Conservation (phyloP, 169 alveolate species). For the Perkinsus olseni region DNA sequence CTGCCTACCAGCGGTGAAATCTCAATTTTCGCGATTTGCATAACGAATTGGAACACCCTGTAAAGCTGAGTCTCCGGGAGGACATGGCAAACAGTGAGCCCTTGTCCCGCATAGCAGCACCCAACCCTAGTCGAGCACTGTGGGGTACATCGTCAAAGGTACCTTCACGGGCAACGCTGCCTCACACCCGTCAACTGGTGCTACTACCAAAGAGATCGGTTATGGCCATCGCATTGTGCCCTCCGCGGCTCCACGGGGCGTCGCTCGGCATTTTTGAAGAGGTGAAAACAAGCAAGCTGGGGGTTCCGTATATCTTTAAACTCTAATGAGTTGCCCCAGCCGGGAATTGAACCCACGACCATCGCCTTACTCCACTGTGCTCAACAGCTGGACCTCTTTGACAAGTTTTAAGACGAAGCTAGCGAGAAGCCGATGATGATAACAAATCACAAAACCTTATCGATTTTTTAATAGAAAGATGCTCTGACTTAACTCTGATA, state of each 20-base stretch:
- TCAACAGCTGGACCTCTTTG: no score
- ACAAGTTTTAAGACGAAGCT: neutral
- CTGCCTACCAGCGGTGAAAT: neutral
- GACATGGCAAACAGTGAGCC: neutral
- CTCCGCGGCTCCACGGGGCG: neutral
- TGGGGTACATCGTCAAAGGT: neutral
- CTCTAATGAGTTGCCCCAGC: neutral
- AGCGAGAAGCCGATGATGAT: neutral
- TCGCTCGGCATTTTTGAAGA: neutral
- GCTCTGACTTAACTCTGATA: no score
- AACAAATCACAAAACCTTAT: no score
- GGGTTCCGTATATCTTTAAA: no score
- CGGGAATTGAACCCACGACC: neutral
- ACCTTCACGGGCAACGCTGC: neutral
- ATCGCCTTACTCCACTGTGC: neutral
- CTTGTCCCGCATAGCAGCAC: neutral
- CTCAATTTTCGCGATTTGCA: no score
- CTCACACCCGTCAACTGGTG: neutral
- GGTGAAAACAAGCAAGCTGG: neutral
- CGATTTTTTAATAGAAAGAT: no score
- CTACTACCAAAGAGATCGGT: neutral
- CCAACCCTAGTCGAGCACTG: neutral
- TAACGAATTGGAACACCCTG: neutral
- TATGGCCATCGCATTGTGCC: neutral
- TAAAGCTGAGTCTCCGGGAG: neutral